Conservation (phyloP, 805 yeast species). For the Lipomyces sp. region DNA sequence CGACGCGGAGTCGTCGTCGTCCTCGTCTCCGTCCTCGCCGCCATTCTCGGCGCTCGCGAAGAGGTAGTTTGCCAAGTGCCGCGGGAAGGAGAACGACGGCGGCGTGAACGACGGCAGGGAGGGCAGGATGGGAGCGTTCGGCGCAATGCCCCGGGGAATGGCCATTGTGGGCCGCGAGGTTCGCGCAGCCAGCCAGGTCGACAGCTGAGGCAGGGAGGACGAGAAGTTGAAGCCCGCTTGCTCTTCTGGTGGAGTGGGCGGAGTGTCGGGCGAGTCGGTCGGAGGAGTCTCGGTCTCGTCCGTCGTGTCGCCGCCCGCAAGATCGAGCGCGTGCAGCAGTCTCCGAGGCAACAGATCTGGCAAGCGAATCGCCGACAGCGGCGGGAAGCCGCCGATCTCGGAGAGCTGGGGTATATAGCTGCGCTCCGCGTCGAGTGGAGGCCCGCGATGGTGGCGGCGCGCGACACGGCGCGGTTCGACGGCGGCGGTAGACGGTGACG, state of each 20-base stretch:
- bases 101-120: conserved; percentile 2
- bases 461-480: no score
- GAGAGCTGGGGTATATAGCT: conserved; percentile 24
- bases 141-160: neutral
- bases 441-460: no score
- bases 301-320: neutral
- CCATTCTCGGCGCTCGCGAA: conserved; percentile 10
- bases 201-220: neutral
- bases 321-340: conserved; percentile 8
- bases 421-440: neutral
- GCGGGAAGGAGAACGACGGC: conserved; percentile 19
- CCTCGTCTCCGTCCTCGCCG: neutral
- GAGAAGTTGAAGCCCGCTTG: neutral
- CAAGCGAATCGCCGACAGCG: conserved; percentile 15
- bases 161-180: neutral
- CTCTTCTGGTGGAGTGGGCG: neutral
- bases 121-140: conserved; percentile 2
- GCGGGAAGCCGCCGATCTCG: conserved; percentile 24
- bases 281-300: neutral
- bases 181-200: neutral
- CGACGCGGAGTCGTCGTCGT: neutral
- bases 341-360: conserved; percentile 23
- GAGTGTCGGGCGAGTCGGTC: no score
- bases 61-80: conserved; percentile 22
- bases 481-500: no score